Base-by-base conservation (phyloP, 371 early-diverging fungal species). In the Mucor velutinosus region DNA sequence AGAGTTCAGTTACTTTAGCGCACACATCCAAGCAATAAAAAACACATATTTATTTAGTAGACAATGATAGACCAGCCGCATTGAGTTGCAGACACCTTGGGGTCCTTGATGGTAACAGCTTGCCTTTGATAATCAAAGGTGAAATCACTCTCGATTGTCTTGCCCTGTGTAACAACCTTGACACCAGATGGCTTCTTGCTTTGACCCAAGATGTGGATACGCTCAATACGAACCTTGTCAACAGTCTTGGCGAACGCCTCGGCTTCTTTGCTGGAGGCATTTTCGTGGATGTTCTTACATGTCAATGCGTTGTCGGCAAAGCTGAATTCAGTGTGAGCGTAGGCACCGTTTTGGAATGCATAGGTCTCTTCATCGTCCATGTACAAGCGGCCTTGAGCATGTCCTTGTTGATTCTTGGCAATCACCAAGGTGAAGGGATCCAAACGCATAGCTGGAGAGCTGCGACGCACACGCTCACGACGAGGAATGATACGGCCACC, bases 361-460 rank as follows among this genome's bases (percentile, higher is more conserved):
- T 87, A 97, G 6, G 91, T 82, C 61, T 92, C 89, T n/a, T 97
- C 97, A 71, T 98, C 98, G 74, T 98, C 98, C 62, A 93, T 63
- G 66, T 97, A 97, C 29, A 98, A 73, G 19, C 70, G 57, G 27
- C 98, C 98, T 11, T 72, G 58, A 4, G 97, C 95, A 27, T 83
- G 66, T 10, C 90, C 91, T 82, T 83, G 66, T 37, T 73, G 74
- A 67, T 92, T 88, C 53, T 95, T 71, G 3, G 94, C 94, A 51
- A 99, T 81, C 53, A 94, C 76, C 23, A 99, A 79, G 6, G 98
- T 98, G 73, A 94, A 93, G 0, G 99, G 98, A 75, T 99, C 99
- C 39, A 81, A 76, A 37, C 79, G 77, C 93, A 93, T 93, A 7
- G 93, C 84, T 21, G 84, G 67, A 2, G 96, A 93, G 27, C 95